Evolutionary conservation across 1,284 basidiomycete genomes (phyloP).

Genomic region (Crucibulum cyathiforme): DNA sequence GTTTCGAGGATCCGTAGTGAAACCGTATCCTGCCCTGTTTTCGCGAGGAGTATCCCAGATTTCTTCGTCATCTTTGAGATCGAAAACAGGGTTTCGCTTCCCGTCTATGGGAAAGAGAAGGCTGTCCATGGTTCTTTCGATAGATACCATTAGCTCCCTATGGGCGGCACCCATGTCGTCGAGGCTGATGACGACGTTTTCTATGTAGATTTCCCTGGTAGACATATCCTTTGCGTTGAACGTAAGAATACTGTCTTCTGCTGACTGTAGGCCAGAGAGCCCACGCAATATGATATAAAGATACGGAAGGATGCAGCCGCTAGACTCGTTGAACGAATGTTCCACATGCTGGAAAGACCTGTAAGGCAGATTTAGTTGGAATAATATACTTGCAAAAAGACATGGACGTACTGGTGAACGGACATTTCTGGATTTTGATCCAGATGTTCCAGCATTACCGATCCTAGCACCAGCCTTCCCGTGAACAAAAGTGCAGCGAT

Average conservation of each 20-base stretch:
- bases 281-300: conserved; percentile 9
- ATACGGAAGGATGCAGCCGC: conserved; percentile 2
- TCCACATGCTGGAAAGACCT: background rate
- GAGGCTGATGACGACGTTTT: background rate
- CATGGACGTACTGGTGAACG: background rate
- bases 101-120: background rate
- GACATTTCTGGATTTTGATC: background rate
- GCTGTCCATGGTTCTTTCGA: background rate
- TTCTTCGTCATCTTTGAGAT: background rate
- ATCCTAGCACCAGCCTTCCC: conserved; percentile 1
- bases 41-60: conserved; percentile 5
- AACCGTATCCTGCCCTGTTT: background rate
- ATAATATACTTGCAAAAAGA: background rate
- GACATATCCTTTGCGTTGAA: conserved; percentile 6
- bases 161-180: background rate
- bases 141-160: background rate
- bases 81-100: background rate
- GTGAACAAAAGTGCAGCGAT: conserved; percentile 8
- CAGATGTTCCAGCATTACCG: background rate
- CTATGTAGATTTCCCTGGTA: background rate
- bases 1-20: background rate
- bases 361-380: background rate
- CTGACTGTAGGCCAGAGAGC: background rate
- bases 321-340: background rate
- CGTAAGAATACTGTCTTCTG: conserved; percentile 2